Percentiles rank a stretch among this genome's conserved stretches.
Evolutionary conservation across 176 grass and related monocot species (phyloP).

Genomic region (Zoysia pacifica): DNA sequence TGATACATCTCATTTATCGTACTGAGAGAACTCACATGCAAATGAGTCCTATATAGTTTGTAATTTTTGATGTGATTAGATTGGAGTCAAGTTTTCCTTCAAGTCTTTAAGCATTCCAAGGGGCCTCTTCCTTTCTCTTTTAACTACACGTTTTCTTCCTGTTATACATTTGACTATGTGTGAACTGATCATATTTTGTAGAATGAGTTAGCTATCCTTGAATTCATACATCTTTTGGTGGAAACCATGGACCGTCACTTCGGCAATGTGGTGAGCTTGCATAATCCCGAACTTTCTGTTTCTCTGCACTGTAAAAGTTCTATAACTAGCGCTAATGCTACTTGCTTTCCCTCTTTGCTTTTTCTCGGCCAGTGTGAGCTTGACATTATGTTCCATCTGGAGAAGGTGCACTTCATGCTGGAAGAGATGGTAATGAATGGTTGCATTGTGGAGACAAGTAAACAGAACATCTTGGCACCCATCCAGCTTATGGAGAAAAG

Average conservation of each 20-base stretch:
- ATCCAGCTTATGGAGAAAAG: slow-evolving; percentile 94
- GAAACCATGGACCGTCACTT: slow-evolving; percentile 97
- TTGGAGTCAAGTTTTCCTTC: not conserved
- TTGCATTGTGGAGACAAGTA: slow-evolving; percentile 95
- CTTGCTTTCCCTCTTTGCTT: not conserved
- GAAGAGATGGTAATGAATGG: slow-evolving; percentile 99
- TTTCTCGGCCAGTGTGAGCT: slow-evolving; percentile 63
- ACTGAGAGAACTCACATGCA: not conserved
- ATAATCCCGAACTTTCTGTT: not conserved
- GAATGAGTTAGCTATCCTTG: slow-evolving; percentile 94
- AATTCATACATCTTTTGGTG: slow-evolving; percentile 97
- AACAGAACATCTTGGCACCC: slow-evolving; percentile 84
- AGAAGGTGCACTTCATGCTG: slow-evolving; percentile 98
- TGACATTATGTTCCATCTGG: slow-evolving; percentile 97
- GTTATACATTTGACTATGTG: not conserved
- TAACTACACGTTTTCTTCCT: not conserved
- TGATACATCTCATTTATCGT: not conserved
- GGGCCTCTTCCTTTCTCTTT: not conserved
- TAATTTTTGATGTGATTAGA: not conserved
- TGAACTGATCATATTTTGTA: slow-evolving; percentile 30
- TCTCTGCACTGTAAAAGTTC: not conserved
- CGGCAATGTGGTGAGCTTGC: slow-evolving; percentile 79
- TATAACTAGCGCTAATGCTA: not conserved
- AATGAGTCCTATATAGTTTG: not conserved
- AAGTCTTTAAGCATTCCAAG: not conserved